Conservation (phyloP, 2,329 filamentous ascomycete genomes). For the Colletotrichum neosansevieriae region DNA sequence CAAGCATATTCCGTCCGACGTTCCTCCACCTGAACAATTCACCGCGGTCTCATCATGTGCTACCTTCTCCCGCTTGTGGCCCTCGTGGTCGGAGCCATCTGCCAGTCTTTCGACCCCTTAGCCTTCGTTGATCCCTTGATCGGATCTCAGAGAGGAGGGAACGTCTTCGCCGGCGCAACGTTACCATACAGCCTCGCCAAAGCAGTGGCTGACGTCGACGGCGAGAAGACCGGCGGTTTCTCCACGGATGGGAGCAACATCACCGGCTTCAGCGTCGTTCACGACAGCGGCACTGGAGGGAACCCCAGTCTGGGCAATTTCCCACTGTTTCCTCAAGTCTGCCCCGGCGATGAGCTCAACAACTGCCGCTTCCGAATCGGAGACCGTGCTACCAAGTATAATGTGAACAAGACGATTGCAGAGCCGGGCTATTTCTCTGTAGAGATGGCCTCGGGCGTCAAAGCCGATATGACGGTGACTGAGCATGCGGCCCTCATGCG, state of each 20-base stretch:
- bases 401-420: constrained; percentile 57
- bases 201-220: constrained; percentile 64
- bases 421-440: constrained; percentile 70
- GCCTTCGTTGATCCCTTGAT: constrained; percentile 60
- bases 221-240: constrained; percentile 59
- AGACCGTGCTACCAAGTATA: constrained; percentile 56
- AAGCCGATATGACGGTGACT: constrained; percentile 70
- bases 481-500: constrained; percentile 72
- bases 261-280: constrained; percentile 62
- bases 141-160: constrained; percentile 66
- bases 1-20: background rate
- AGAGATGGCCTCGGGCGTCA: constrained; percentile 64
- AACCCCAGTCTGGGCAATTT: constrained; percentile 57
- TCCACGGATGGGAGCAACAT: constrained; percentile 60
- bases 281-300: constrained; percentile 53
- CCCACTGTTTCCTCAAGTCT: constrained; percentile 58
- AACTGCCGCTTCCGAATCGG: constrained; percentile 65
- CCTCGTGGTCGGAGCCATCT: constrained; percentile 45
- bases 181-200: constrained; percentile 69
- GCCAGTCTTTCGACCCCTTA: constrained; percentile 28
- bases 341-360: constrained; percentile 62
- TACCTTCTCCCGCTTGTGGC: background rate
- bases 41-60: background rate
- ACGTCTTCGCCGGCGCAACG: constrained; percentile 69
- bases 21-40: too few species aligned